Conservation (phyloP, 768 basidiomycete species). For the Xerocomellus intermedius region DNA sequence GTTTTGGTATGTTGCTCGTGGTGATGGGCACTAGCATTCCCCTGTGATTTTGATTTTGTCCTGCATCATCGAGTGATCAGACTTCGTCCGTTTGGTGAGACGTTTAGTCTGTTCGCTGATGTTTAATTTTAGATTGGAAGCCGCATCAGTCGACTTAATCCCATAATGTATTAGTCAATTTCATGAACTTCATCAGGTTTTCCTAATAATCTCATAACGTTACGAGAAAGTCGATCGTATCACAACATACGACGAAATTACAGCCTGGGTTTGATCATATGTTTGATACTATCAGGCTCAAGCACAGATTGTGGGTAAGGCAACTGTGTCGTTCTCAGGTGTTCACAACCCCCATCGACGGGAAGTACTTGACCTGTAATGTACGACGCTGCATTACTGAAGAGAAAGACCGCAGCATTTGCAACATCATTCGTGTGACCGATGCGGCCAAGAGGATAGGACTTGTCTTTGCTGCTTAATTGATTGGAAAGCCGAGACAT, state of each 20-base stretch:
- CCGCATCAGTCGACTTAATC: too few species aligned
- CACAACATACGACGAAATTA: conserved; percentile 8
- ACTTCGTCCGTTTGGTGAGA: background rate
- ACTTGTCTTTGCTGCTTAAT: background rate
- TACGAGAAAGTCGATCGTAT: too few species aligned
- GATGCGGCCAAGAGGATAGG: conserved; percentile 46
- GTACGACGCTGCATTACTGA: conserved; percentile 75
- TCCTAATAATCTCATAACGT: too few species aligned
- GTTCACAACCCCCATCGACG: conserved; percentile 66
- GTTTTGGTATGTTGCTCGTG: too few species aligned
- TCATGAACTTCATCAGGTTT: too few species aligned
- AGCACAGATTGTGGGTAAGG: conserved; percentile 67
- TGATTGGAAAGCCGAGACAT: conserved; percentile 50
- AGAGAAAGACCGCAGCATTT: conserved; percentile 74
- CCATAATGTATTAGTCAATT: too few species aligned
- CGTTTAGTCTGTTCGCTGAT: background rate
- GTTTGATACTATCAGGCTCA: conserved; percentile 50
- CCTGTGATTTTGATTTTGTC: too few species aligned
- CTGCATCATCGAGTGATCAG: background rate
- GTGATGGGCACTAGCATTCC: too few species aligned
- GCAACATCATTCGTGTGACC: conserved; percentile 65
- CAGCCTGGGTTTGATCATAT: conserved; percentile 49
- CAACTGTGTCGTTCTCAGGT: conserved; percentile 45
- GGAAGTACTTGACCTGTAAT: conserved; percentile 75
- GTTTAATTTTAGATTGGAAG: background rate